Percentiles rank a stretch among this genome's conserved stretches.
Evolutionary conservation across 768 basidiomycete genomes (phyloP).

Genomic region (Cystobasidium ongulense): DNA sequence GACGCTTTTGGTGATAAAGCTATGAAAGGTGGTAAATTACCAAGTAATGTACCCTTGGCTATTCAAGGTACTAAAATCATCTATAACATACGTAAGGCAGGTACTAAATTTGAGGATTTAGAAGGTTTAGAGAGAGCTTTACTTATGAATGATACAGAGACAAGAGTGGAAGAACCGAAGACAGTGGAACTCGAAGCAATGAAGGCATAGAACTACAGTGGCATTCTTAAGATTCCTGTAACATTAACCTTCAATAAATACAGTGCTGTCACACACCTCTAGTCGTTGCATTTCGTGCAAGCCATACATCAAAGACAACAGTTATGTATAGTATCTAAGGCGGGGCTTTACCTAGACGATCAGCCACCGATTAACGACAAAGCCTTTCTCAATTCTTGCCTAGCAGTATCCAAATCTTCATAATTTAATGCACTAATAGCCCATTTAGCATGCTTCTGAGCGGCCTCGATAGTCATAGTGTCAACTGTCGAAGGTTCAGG

Average conservation of each 20-base stretch:
- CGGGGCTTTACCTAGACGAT: no score
- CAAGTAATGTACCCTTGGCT: conserved; percentile 1
- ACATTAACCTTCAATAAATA: background rate
- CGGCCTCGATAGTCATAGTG: conserved; percentile 58
- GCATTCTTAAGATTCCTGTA: background rate
- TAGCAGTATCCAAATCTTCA: conserved; percentile 80
- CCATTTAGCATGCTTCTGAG: conserved; percentile 84
- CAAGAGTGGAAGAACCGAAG: background rate
- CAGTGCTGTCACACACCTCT: background rate
- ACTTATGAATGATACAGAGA: background rate
- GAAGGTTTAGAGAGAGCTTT: conserved; percentile 23
- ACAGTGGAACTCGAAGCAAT: background rate
- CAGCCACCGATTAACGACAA: conserved; percentile 49
- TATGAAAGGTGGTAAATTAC: conserved; percentile 9
- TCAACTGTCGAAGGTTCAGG: conserved; percentile 31
- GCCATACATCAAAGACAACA: no score
- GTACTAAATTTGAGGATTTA: conserved; percentile 3
- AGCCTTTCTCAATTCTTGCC: conserved; percentile 70
- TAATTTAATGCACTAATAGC: conserved; percentile 94
- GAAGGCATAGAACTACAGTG: background rate
- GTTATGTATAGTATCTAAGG: no score
- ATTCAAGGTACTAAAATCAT: background rate
- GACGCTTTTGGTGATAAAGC: conserved; percentile 12
- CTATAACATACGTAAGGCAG: background rate
- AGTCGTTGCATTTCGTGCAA: background rate